Evolutionary conservation across 2,329 filamentous ascomycete species (phyloP).

Genomic region (Colletotrichum scovillei): DNA sequence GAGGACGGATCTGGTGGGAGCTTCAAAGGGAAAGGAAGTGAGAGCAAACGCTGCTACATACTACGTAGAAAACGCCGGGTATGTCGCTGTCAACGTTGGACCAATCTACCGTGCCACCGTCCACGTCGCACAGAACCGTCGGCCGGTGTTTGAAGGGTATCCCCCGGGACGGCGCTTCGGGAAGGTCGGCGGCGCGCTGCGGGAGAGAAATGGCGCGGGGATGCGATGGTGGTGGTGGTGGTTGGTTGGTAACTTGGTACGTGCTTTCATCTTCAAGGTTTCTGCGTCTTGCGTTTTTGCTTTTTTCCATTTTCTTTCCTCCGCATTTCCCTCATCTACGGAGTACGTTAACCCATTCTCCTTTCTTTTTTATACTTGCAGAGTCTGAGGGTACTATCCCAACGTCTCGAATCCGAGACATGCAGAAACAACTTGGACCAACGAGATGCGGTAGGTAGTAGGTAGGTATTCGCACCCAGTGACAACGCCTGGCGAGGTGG

Average conservation of each 20-base stretch:
- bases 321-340: background rate
- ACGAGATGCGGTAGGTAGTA: background rate
- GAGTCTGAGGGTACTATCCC: background rate
- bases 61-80: no score
- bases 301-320: background rate
- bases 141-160: background rate
- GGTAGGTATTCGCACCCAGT: no score
- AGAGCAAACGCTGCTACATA: no score
- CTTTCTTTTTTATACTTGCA: background rate
- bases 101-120: background rate
- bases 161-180: background rate
- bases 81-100: background rate
- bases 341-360: background rate
- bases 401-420: background rate
- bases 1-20: background rate
- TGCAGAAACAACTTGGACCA: background rate
- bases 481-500: no score
- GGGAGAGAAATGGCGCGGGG: background rate
- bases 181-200: background rate
- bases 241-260: no score
- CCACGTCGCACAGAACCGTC: background rate
- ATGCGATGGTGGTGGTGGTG: no score
- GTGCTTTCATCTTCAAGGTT: background rate
- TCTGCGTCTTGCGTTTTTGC: background rate
- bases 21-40: no score